These are phyloP conservation scores for Marasmius tenuissimus DNA, from an alignment of 1,284 basidiomycete genomes.

Conservation along the genomic window DNA sequence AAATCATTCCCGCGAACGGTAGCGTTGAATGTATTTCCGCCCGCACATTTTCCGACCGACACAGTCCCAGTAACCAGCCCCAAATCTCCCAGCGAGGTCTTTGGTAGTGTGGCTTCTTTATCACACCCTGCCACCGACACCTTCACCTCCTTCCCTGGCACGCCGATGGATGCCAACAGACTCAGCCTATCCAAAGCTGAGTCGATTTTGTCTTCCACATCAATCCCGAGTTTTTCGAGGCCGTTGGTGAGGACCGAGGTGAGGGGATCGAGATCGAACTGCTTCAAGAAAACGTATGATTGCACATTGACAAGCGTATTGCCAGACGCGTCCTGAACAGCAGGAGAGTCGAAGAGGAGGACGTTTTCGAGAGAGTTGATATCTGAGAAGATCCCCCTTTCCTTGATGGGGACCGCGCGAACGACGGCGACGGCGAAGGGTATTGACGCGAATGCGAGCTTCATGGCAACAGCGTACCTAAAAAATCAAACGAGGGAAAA, in stretches of 20 bases:
- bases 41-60: constrained; percentile 15
- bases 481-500: neutral
- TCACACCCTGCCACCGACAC: constrained; percentile 32
- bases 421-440: neutral
- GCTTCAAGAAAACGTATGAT: constrained; percentile 34
- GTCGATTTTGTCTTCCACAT: constrained; percentile 26
- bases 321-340: constrained; percentile 31
- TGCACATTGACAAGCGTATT: constrained; percentile 30
- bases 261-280: constrained; percentile 24
- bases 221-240: constrained; percentile 28
- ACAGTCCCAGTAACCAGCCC: constrained; percentile 32
- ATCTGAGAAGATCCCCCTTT: neutral
- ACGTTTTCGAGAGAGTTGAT: constrained; percentile 13
- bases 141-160: constrained; percentile 29
- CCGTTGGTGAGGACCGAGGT: constrained; percentile 8
- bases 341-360: constrained; percentile 37
- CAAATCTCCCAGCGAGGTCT: constrained; percentile 21
- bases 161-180: constrained; percentile 31
- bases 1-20: constrained; percentile 23
- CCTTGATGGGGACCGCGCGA: neutral
- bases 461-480: neutral
- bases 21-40: neutral
- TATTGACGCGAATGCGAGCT: neutral
- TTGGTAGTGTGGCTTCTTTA: constrained; percentile 18
- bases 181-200: constrained; percentile 29